Base-by-base conservation (phyloP, 176 grass and related monocot genomes). In the Themeda triandra region DNA sequence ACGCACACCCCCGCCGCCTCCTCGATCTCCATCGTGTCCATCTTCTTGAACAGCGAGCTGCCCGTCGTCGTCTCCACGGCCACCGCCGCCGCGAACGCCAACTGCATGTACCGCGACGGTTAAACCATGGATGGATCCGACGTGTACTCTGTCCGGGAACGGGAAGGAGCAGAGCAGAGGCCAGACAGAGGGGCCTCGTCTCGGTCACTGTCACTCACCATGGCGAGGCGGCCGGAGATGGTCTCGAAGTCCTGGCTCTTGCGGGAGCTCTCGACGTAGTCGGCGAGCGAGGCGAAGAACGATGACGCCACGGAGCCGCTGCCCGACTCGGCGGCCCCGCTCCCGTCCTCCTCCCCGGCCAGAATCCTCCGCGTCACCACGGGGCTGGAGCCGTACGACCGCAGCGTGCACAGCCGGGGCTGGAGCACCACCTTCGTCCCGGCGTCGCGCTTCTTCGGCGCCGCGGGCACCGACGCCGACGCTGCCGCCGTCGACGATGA, bases 211-310 rank as follows among this genome's bases (percentile, higher is more conserved):
- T 53, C 13, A 58, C 82, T 59, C 10, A 98, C 96, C 96, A 98
- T 98, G 40, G 96, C 96, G 86, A 98, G 84, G 86, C 96, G 96
- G 41, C 96, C 96, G 51, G 91, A 92, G 83, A 95, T 87, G 87
- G 82, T 95, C 87, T 98, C 96, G 86, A 95, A 93, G 68, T 98
- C 91, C 29, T 95, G 91, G 87, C 91, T 95, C 91, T 91, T 98
- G 72, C 92, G 93, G 30, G 91, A 78, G 87, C 87, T 98, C 87
- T 98, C 96, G 86, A 98, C 90, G 89, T 98, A 98, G 69, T 98
- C 86, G 1, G 89, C 91, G 6, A 98, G 93, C 65, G 96, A 98
- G 11, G 87, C 89, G 83, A 98, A 98, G 93, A 98, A 98, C 8
- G 89, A 74, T 4, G 96, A 82, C 23, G 49, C 31, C 3, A 31